phyloP scores from a whole-genome alignment of 2,329 filamentous ascomycete genomes.

The Eutypella sp. region DNA sequence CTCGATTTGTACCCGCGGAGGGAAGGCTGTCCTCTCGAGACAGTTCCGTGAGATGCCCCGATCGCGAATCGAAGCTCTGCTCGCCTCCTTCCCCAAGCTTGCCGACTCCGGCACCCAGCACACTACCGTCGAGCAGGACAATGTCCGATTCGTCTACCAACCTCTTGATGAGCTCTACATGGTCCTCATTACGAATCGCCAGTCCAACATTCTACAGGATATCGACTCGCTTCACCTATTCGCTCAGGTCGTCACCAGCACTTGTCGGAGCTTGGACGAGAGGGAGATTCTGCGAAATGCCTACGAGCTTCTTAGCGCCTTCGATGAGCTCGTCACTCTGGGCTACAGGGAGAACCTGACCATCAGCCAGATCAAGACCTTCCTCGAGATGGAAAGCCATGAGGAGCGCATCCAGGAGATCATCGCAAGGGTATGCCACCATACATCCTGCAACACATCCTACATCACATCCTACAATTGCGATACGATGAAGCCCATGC shows the following conservation, averaged over 20 bases:
- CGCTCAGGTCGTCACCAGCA: conserved; percentile 92
- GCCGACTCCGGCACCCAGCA: conserved; percentile 95
- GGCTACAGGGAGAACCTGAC: conserved; percentile 96
- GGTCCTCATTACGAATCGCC: conserved; percentile 98
- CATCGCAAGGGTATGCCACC: conserved; percentile 68
- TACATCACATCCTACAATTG: too few species aligned
- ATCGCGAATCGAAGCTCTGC: conserved; percentile 91
- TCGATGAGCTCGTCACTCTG: conserved; percentile 93
- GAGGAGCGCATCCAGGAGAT: conserved; percentile 99
- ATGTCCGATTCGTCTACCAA: conserved; percentile 99
- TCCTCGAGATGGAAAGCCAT: conserved; percentile 98
- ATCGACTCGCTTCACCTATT: conserved; percentile 98
- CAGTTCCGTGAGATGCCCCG: conserved; percentile 98
- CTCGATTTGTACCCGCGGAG: conserved; percentile 96
- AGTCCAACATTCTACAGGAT: conserved; percentile 98
- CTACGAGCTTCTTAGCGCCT: conserved; percentile 92
- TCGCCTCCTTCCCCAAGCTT: conserved; percentile 96
- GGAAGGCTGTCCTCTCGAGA: conserved; percentile 95
- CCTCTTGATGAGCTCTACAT: conserved; percentile 99
- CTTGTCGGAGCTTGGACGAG: conserved; percentile 94
- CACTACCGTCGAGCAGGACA: conserved; percentile 97
- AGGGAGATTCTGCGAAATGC: conserved; percentile 92
- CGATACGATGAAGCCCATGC: background rate
- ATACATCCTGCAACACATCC: background rate
- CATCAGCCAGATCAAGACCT: conserved; percentile 96